These are phyloP conservation scores for Amphichorda felina DNA, from an alignment of 2,329 filamentous ascomycete genomes.

Conservation along the genomic window DNA sequence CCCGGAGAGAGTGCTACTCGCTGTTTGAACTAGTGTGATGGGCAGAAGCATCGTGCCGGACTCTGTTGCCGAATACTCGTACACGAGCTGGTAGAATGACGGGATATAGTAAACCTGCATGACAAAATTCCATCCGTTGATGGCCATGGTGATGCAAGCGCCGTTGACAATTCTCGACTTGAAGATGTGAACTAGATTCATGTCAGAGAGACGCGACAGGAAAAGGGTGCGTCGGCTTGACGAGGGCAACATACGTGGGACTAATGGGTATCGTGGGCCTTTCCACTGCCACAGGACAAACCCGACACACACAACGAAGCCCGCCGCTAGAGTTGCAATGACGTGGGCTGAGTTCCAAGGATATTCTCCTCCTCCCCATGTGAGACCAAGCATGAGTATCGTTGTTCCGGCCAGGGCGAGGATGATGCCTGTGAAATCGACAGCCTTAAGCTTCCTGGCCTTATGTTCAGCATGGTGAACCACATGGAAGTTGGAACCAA, in stretches of 20 bases:
- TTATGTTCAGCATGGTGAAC: not conserved
- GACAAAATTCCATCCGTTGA: slow-evolving; percentile 48
- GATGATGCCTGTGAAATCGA: slow-evolving; percentile 36
- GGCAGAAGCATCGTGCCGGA: slow-evolving; percentile 28
- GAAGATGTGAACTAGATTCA: slow-evolving; percentile 35
- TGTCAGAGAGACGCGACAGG: not conserved
- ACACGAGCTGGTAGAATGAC: slow-evolving; percentile 32
- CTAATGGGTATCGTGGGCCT: slow-evolving; percentile 32
- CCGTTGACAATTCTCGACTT: slow-evolving; percentile 39
- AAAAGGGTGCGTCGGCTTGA: not conserved
- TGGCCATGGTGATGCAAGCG: slow-evolving; percentile 42
- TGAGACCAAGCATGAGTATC: slow-evolving; percentile 38
- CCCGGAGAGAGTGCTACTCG: slow-evolving; percentile 36
- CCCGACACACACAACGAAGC: slow-evolving; percentile 22
- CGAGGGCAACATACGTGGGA: slow-evolving; percentile 22
- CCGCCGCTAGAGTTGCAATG: slow-evolving; percentile 30
- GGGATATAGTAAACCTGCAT: slow-evolving; percentile 40
- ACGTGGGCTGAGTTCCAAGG: slow-evolving; percentile 33
- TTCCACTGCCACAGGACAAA: slow-evolving; percentile 39
- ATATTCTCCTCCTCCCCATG: slow-evolving; percentile 39
- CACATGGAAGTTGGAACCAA: not conserved
- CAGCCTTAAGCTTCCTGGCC: slow-evolving; percentile 30
- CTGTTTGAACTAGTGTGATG: slow-evolving; percentile 29
- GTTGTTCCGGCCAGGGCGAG: slow-evolving; percentile 33
- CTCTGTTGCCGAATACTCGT: slow-evolving; percentile 27